phyloP scores from a whole-genome alignment of 2,329 filamentous ascomycete genomes.

The Pseudogymnoascus verrucosus region DNA sequence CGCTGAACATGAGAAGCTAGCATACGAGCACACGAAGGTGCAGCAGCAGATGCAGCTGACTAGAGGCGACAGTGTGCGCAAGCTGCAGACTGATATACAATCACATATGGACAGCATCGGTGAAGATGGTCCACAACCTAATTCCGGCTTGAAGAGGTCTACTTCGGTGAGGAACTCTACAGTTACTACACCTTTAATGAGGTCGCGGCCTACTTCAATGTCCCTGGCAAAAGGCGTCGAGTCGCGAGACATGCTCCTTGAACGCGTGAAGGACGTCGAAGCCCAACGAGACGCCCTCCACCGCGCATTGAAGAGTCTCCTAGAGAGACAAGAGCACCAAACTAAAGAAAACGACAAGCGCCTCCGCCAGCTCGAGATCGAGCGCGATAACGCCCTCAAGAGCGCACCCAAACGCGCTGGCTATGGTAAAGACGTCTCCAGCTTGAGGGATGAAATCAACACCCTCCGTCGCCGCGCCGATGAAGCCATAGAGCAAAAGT shows the following conservation, averaged over 20 bases:
- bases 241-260: slow-evolving; percentile 60
- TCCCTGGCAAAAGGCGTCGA: slow-evolving; percentile 29
- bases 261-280: slow-evolving; percentile 85
- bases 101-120: slow-evolving; percentile 45
- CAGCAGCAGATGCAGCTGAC: slow-evolving; percentile 1
- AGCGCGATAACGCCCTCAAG: slow-evolving; percentile 65
- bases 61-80: slow-evolving; percentile 23
- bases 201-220: slow-evolving; percentile 7
- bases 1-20: slow-evolving; percentile 61
- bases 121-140: slow-evolving; percentile 49
- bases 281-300: slow-evolving; percentile 90
- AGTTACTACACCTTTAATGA: slow-evolving; percentile 14
- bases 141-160: slow-evolving; percentile 52
- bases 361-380: slow-evolving; percentile 65
- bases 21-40: slow-evolving; percentile 50
- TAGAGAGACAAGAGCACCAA: slow-evolving; percentile 79
- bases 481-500: slow-evolving; percentile 91
- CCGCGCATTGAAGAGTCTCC: slow-evolving; percentile 72
- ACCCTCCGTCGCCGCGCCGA: slow-evolving; percentile 79
- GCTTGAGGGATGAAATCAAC: slow-evolving; percentile 75
- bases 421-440: slow-evolving; percentile 76
- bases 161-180: slow-evolving; percentile 31
- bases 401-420: slow-evolving; percentile 64
- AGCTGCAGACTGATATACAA: slow-evolving; percentile 39
- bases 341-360: slow-evolving; percentile 77